Evolutionary conservation across 768 basidiomycete species (phyloP).

Genomic region (Gelatoporia subvermispora): DNA sequence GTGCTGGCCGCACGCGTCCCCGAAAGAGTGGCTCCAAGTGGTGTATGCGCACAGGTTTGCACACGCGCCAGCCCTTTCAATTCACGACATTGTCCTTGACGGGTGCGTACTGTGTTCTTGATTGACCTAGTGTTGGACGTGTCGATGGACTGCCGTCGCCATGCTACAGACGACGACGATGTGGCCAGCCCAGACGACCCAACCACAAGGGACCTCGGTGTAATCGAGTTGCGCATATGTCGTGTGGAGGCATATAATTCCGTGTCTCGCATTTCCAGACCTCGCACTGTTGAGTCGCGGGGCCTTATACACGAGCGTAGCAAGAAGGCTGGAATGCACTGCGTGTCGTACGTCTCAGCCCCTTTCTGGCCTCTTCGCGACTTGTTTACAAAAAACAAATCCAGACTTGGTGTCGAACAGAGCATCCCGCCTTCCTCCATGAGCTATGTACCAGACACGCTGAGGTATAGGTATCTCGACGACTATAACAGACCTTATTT

Average conservation of each 20-base stretch:
- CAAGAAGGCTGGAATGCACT: conserved; percentile 15
- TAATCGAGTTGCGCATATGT: conserved; percentile 5
- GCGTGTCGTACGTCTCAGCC: conserved; percentile 6
- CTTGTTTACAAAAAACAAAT: neutral
- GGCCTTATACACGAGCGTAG: conserved; percentile 12
- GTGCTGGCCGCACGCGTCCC: conserved; percentile 3
- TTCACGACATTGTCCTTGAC: conserved; percentile 5
- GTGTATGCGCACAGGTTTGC: conserved; percentile 1
- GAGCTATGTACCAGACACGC: neutral
- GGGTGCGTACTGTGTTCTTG: conserved; percentile 2
- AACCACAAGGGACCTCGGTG: conserved; percentile 1
- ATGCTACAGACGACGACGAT: conserved; percentile 6
- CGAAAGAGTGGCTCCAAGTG: neutral
- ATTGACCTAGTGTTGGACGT: neutral
- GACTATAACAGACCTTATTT: neutral
- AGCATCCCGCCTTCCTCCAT: neutral
- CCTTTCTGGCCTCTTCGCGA: neutral
- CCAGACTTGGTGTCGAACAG: neutral
- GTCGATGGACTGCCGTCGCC: neutral
- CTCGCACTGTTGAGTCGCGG: neutral
- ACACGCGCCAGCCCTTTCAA: conserved; percentile 7
- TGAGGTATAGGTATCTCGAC: conserved; percentile 3
- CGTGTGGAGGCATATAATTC: conserved; percentile 1
- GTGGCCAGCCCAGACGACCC: conserved; percentile 1
- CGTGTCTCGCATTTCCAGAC: neutral